These are phyloP conservation scores for Quercus phellos DNA, from an alignment of 331 rosid species.

Conservation along the genomic window DNA sequence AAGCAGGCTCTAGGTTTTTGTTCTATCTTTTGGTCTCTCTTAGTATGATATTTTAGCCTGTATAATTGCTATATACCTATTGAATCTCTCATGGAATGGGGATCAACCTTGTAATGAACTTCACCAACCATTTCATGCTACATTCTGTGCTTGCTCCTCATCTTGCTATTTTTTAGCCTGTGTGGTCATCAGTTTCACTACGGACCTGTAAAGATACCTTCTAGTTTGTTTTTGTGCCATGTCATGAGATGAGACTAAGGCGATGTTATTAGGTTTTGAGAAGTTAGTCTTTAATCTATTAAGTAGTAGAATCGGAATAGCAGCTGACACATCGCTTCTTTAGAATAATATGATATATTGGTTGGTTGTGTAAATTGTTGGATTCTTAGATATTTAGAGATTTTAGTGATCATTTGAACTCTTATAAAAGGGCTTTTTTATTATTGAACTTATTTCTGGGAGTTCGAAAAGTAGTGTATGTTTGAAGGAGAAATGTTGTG, in stretches of 20 bases:
- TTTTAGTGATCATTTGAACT: not conserved
- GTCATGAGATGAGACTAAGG: not conserved
- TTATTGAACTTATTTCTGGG: not conserved
- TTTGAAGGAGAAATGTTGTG: not conserved
- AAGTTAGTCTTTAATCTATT: not conserved
- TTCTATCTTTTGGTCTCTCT: not conserved
- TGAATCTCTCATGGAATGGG: not conserved
- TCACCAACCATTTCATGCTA: not conserved
- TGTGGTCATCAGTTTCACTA: not conserved
- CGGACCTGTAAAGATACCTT: not conserved
- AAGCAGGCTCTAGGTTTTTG: not conserved
- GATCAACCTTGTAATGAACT: constrained; percentile 3
- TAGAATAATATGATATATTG: constrained; percentile 7
- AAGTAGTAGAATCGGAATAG: not conserved
- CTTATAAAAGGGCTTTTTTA: not conserved
- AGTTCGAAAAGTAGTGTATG: not conserved
- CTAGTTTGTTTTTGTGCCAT: not conserved
- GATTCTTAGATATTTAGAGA: not conserved
- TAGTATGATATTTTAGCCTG: not conserved
- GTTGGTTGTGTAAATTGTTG: not conserved
- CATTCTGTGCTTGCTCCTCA: not conserved
- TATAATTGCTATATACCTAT: not conserved
- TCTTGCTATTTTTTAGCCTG: not conserved
- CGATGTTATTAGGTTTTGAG: not conserved
- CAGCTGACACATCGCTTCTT: not conserved